A percentile compares a stretch with the other conserved stretches of the same genome.
Evolutionary conservation across 164 flowering plant species (phyloP).

Genomic region (Aristolochia contorta): DNA sequence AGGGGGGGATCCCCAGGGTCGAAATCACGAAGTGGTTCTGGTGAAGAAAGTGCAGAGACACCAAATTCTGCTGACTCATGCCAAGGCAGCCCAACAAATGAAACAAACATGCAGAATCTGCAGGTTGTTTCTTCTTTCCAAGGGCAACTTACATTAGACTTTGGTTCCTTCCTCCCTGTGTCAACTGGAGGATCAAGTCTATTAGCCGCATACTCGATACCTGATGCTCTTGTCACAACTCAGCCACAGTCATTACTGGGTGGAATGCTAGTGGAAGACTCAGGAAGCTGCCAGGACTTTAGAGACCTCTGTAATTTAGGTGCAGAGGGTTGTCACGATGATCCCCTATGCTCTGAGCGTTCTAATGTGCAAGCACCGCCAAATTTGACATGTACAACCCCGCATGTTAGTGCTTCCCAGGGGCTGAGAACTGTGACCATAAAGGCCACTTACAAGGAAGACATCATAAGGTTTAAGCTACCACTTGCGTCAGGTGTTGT

Average conservation of each 20-base stretch:
- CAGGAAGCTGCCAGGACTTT: conserved; percentile 82
- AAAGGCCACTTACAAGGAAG: conserved; percentile 72
- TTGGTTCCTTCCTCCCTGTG: conserved; percentile 18
- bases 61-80: conserved; percentile 76
- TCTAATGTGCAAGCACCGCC: conserved; percentile 19
- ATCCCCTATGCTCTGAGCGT: conserved; percentile 22
- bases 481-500: conserved; percentile 35
- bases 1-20: conserved; percentile 26
- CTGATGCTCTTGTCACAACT: conserved; percentile 23
- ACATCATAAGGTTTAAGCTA: conserved; percentile 69
- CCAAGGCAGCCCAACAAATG: conserved; percentile 54
- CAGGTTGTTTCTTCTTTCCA: conserved; percentile 16
- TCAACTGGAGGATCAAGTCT: conserved; percentile 22
- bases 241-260: conserved; percentile 36
- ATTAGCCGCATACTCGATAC: conserved; percentile 26
- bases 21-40: conserved; percentile 48
- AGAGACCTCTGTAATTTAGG: conserved; percentile 46
- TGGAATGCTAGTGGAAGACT: conserved; percentile 62
- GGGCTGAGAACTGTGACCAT: conserved; percentile 50
- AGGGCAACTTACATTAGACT: conserved; percentile 18
- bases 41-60: conserved; percentile 59
- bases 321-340: conserved; percentile 37
- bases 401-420: conserved; percentile 23
- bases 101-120: conserved; percentile 22
- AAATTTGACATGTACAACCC: conserved; percentile 8